Evolutionary conservation across 139 green algal genomes (phyloP).

Genomic region (Chlamydomonas incerta): DNA sequence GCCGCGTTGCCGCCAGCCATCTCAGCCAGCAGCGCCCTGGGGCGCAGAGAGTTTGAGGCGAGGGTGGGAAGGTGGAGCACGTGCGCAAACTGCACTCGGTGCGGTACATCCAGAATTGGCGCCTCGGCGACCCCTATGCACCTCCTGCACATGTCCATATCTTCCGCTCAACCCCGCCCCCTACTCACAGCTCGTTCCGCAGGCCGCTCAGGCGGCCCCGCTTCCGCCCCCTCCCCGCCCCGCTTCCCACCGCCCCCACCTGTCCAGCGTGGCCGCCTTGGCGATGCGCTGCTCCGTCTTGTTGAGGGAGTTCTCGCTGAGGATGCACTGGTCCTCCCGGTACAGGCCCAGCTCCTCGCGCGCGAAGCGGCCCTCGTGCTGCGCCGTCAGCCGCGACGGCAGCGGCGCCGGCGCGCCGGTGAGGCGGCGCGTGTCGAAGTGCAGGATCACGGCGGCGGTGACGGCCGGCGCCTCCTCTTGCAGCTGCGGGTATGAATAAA

Average conservation of each 20-base stretch:
- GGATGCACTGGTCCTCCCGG: slow-evolving; percentile 35
- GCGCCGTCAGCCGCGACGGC: slow-evolving; percentile 11
- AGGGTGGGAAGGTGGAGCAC: no score
- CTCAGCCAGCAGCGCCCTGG: slow-evolving; percentile 20
- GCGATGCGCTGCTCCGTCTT: slow-evolving; percentile 63
- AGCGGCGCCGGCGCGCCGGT: slow-evolving; percentile 7
- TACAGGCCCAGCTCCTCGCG: slow-evolving; percentile 58
- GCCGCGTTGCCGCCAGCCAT: slow-evolving; percentile 27
- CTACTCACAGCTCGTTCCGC: no score
- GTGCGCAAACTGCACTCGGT: no score
- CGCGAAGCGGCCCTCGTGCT: slow-evolving; percentile 26
- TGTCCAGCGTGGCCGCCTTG: slow-evolving; percentile 26
- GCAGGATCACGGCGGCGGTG: slow-evolving; percentile 8
- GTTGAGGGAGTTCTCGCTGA: slow-evolving; percentile 45
- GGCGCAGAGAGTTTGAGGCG: no score
- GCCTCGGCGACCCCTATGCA: no score
- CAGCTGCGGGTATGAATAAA: background rate
- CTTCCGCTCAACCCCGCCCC: no score
- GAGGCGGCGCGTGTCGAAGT: background rate
- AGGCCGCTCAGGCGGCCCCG: no score
- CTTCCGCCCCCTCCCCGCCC: no score
- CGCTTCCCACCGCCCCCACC: no score
- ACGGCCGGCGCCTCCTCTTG: slow-evolving; percentile 1
- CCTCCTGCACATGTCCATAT: no score
- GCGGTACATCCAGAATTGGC: no score